Evolutionary conservation across 1,284 basidiomycete species (phyloP).

Genomic region (Xerocomus minutiporus): DNA sequence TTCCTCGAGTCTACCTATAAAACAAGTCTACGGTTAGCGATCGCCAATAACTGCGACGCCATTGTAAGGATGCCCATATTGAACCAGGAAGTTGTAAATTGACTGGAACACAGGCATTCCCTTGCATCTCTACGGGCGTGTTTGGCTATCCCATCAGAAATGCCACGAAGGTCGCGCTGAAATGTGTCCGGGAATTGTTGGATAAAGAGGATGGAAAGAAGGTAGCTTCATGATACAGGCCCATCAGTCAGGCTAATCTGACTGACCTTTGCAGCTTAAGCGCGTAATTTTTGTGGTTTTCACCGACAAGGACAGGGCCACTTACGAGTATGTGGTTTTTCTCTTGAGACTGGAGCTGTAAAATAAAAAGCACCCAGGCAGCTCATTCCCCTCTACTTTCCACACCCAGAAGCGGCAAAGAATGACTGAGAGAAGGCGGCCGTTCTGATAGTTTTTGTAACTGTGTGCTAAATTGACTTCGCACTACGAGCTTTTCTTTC

Average conservation of each 20-base stretch:
- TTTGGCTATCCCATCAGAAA: constrained; percentile 74
- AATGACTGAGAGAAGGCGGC: neutral
- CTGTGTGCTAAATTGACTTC: neutral
- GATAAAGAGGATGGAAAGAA: constrained; percentile 51
- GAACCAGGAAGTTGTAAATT: neutral
- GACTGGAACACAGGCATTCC: constrained; percentile 57
- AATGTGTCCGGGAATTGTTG: constrained; percentile 53
- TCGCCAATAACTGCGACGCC: constrained; percentile 55
- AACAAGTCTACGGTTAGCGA: constrained; percentile 60
- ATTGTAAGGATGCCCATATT: constrained; percentile 44
- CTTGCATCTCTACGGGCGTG: constrained; percentile 75
- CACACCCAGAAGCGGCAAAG: constrained; percentile 6
- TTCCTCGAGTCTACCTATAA: constrained; percentile 73
- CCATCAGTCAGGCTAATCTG: neutral
- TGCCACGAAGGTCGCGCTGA: constrained; percentile 68
- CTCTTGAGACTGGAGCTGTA: neutral
- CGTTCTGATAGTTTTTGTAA: neutral
- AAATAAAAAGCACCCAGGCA: constrained; percentile 33
- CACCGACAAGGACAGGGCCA: constrained; percentile 55
- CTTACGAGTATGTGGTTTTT: constrained; percentile 54
- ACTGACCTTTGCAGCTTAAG: constrained; percentile 55
- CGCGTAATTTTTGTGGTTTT: constrained; percentile 71
- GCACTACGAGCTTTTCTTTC: neutral
- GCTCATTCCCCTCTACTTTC: constrained; percentile 61
- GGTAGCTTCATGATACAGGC: constrained; percentile 33